Evolutionary conservation across 441 rosid genomes (phyloP), one percentile per base, ranked within the genome.

Genomic region (Pelargonium citronellum): DNA sequence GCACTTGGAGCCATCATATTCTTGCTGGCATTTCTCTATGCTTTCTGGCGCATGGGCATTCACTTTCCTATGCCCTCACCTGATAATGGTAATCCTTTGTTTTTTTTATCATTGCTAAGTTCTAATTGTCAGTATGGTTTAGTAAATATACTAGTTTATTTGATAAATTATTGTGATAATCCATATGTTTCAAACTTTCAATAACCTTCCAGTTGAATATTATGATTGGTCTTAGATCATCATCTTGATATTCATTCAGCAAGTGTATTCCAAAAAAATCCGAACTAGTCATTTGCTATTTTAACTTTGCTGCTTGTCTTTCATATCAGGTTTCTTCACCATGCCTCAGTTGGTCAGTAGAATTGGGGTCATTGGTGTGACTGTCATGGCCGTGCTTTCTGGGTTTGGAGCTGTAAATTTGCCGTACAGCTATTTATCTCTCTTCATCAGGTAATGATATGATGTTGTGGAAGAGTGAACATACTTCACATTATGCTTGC

Each of bases 31-130:
- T 95, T 89, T 80, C 94, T 95, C 37, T 95, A 95, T 83, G 96
- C 87, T 76, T 95, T 95, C 78, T 95, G 99, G 99, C 97, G 99
- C 79, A 88, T 92, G 99, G 98, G 99, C 73, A 81, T 95, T 83
- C 99, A 95, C 81, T 95, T 95, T 68, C 99, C 97, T 55, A 95
- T 95, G 98, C 98, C 97, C 79, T 91, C 98, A 0, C 86, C 89
- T 17, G 95, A 92, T 76, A 95, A 85, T 85, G 98, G 99, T 92
- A 72, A 66, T 66, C 34, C 55, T 71, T 75, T 69, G 19, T 66
- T 51, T 16, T 64, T 30, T 71, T 62, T 66, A 44, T 68, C 7
- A 10, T 58, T 58, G 13, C n/a, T 24, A 37, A n/a, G 65, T 19
- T 37, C 44, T 57, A 69, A 24, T 69, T 24, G 71, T 69, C 30